phyloP scores from a whole-genome alignment of 176 grass and related monocot genomes.

The Thinopyrum elongatum region DNA sequence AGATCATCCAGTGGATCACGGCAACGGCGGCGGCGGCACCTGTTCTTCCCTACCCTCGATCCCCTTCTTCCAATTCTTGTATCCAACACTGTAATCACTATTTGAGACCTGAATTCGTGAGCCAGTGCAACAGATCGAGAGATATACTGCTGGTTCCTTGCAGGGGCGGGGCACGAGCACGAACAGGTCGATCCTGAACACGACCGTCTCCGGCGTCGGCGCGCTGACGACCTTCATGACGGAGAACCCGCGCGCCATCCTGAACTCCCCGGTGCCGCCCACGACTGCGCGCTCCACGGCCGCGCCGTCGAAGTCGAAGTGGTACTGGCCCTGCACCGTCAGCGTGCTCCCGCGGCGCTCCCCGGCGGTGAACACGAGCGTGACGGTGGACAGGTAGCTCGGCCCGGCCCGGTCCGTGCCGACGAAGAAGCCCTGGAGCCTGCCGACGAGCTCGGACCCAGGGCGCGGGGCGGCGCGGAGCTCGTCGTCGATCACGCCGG shows the following conservation, averaged over 20 bases:
- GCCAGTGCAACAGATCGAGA: too few species aligned
- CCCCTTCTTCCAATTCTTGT: too few species aligned
- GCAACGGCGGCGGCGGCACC: too few species aligned
- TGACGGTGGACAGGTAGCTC: background rate
- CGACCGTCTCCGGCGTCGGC: background rate
- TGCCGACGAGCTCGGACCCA: background rate
- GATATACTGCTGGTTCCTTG: too few species aligned
- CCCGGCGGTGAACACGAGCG: slow-evolving; percentile 19
- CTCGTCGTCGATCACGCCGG: slow-evolving; percentile 25
- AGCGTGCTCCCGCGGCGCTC: slow-evolving; percentile 25
- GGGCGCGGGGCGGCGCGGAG: background rate
- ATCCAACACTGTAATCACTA: too few species aligned
- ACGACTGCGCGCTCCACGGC: slow-evolving; percentile 10
- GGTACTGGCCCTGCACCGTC: slow-evolving; percentile 1
- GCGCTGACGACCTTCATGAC: background rate
- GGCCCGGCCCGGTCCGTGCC: background rate
- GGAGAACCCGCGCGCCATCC: slow-evolving; percentile 27
- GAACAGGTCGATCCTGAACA: slow-evolving; percentile 24
- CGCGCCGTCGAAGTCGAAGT: background rate
- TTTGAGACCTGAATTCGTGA: too few species aligned
- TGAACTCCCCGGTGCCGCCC: slow-evolving; percentile 21
- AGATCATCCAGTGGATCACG: too few species aligned
- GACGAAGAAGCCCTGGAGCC: slow-evolving; percentile 29
- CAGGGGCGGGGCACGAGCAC: background rate
- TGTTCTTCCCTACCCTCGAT: too few species aligned